Evolutionary conservation across 2,329 filamentous ascomycete genomes (phyloP).

Genomic region (Xylaria sp.): DNA sequence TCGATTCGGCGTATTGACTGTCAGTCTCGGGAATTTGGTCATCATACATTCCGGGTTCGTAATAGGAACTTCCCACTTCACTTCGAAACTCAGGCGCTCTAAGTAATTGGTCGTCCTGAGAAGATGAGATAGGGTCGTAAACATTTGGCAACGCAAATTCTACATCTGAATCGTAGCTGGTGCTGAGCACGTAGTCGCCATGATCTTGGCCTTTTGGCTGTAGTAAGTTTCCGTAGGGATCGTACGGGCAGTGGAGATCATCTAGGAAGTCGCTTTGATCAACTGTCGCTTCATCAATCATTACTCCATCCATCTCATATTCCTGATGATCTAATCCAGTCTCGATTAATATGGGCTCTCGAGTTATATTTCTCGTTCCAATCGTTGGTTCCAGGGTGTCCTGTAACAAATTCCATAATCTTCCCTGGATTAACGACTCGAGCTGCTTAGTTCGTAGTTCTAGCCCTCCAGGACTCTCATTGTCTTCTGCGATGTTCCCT

Average conservation of each 20-base stretch:
- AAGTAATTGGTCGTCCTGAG: not conserved
- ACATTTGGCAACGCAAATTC: not conserved
- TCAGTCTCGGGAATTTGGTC: not conserved
- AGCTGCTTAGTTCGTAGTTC: slow-evolving; percentile 6
- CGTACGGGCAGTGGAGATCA: not conserved
- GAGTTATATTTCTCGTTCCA: slow-evolving; percentile 18
- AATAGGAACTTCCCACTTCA: not conserved
- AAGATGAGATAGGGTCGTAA: not conserved
- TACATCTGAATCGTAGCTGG: not conserved
- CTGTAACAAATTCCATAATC: slow-evolving; percentile 44
- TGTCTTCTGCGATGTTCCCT: not conserved
- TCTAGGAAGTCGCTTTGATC: not conserved
- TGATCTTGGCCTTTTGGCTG: not conserved
- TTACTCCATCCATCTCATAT: not conserved
- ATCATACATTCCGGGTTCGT: not conserved
- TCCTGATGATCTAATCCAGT: not conserved
- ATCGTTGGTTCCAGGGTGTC: slow-evolving; percentile 39
- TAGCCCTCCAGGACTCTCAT: not conserved
- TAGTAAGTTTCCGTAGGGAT: not conserved
- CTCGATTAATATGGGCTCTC: not conserved
- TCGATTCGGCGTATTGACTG: not conserved
- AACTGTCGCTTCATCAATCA: slow-evolving; percentile 8
- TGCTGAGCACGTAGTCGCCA: not conserved
- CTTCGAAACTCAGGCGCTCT: not conserved
- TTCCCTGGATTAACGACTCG: slow-evolving; percentile 33